Base-by-base conservation (phyloP, 345 rosid genomes). In the Murraya paniculata region DNA sequence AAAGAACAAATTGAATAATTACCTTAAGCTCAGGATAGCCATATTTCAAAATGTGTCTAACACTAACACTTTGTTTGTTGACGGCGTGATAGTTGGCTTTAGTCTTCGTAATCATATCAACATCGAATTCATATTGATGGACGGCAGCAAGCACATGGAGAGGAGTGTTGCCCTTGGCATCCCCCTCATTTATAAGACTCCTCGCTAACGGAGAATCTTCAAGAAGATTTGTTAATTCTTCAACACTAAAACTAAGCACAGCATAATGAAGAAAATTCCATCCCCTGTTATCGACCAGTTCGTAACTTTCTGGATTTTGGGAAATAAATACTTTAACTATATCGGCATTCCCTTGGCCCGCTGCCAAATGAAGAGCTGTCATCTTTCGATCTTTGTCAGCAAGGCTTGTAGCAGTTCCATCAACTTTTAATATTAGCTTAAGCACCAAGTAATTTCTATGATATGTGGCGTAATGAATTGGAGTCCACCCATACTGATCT, bases 321-420 rank as follows among this genome's bases (percentile, higher is more conserved):
- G 53, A 64, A 9, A 76, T 80, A 4, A 70, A 50, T n/a, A n/a
- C 14, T 30, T 39, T 1, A 60, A 71, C 71, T 22, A 71, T 35
- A 0, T 27, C 1, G 10, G 9, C n/a, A 3, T 22, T 0, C 35
- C 75, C 58, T 31, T 33, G 55, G 30, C 28, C 10, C 13, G 77
- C 76, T 27, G 83, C 80, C 13, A 76, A 4, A 38, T 59, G 77
- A 71, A 80, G 76, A 7, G 83, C 48, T 36, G 72, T 71, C 22
- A 25, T 55, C 8, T 60, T 45, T 67, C 53, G 22, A 9, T 14
- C 66, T 9, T 38, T 31, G 4, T 76, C 80, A 4, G 5, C 7
- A 7, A 45, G 5, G 10, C 41, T 71, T 4, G 62, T 74, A 1
- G 55, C 30, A 24, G 28, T 35, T 30, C 8, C 39, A 14, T 77